phyloP scores from a whole-genome alignment of 2,329 filamentous ascomycete genomes.

The Hypomyces perniciosus region DNA sequence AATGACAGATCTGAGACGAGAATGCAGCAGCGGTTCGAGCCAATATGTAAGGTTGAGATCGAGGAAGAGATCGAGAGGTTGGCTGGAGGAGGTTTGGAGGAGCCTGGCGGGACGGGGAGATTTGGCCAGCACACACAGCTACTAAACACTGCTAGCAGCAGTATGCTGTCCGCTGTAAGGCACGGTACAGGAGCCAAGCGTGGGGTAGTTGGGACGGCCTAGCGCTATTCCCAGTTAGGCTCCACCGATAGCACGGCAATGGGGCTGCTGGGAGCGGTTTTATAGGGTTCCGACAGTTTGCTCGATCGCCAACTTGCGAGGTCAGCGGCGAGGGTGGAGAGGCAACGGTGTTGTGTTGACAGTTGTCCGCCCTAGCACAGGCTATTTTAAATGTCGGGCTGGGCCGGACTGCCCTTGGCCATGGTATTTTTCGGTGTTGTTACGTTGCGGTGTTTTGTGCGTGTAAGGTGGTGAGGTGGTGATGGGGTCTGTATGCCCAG shows the following conservation, averaged over 20 bases:
- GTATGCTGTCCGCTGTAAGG: slow-evolving; percentile 9
- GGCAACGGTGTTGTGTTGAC: slow-evolving; percentile 2
- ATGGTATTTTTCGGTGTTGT: not conserved
- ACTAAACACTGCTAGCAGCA: not conserved
- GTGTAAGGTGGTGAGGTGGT: not conserved
- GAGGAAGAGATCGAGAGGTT: slow-evolving; percentile 1
- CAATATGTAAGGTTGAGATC: slow-evolving; percentile 2
- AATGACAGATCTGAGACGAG: not conserved
- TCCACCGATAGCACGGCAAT: slow-evolving; percentile 9
- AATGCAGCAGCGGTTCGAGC: slow-evolving; percentile 5
- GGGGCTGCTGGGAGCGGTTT: slow-evolving; percentile 8
- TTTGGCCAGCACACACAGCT: slow-evolving; percentile 1
- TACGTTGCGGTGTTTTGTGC: slow-evolving; percentile 1
- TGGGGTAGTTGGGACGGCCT: slow-evolving; percentile 11
- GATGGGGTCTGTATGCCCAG: too few relatives aligned
- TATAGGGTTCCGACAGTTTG: not conserved
- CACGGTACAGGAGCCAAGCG: slow-evolving; percentile 9
- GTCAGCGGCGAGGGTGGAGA: slow-evolving; percentile 7
- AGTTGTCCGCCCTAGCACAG: slow-evolving; percentile 1
- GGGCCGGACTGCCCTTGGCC: slow-evolving; percentile 5
- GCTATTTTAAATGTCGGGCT: slow-evolving; percentile 11
- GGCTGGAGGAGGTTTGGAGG: not conserved
- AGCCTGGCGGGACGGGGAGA: slow-evolving; percentile 1
- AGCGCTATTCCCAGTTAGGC: slow-evolving; percentile 9
- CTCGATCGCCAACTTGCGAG: not conserved